Evolutionary conservation across 441 rosid species (phyloP).

Genomic region (Manihot esculenta): DNA sequence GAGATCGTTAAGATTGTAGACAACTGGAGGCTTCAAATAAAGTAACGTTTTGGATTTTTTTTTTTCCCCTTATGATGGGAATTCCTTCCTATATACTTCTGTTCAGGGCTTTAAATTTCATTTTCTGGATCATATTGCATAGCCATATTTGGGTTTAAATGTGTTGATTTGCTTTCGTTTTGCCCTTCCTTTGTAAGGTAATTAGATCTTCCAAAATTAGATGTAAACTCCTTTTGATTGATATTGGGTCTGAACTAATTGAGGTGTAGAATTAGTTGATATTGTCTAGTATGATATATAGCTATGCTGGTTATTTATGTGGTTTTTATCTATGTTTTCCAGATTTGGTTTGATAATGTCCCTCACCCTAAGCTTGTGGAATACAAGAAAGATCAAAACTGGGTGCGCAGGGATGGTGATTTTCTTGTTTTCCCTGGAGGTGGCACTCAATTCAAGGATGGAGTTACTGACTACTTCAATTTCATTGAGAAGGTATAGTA

Average conservation of each 20-base stretch:
- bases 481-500: constrained; percentile 58
- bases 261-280: neutral
- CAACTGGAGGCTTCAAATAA: too few relatives aligned
- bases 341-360: constrained; percentile 84
- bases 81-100: too few relatives aligned
- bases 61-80: too few relatives aligned
- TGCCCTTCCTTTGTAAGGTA: neutral
- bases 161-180: neutral
- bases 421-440: constrained; percentile 84
- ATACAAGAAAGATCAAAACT: constrained; percentile 87
- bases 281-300: neutral
- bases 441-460: constrained; percentile 87
- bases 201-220: neutral
- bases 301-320: neutral
- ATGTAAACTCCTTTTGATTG: neutral
- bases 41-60: neutral
- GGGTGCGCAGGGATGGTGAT: constrained; percentile 70
- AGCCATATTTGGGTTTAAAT: neutral
- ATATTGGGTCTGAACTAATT: neutral
- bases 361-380: constrained; percentile 94
- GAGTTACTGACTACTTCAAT: constrained; percentile 59
- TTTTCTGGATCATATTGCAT: neutral
- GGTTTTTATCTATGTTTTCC: constrained; percentile 14
- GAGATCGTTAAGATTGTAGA: too few relatives aligned
- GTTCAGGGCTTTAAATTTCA: too few relatives aligned